Base-by-base conservation (phyloP, 225 moss, liverwort and hornwort genomes). In the Straminergon stramineum region DNA sequence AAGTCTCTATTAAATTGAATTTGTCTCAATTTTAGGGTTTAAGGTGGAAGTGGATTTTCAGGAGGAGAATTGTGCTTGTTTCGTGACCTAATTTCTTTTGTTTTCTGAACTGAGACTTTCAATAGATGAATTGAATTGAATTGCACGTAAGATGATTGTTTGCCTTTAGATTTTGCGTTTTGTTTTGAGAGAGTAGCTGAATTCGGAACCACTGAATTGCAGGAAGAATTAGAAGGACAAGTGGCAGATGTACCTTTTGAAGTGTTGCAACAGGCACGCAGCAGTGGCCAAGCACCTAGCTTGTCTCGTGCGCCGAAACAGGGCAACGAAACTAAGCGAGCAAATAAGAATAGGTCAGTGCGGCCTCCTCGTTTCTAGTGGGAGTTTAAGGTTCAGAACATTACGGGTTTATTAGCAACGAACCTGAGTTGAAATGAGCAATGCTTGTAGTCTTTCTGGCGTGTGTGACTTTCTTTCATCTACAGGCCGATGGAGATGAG, bases 401-500 rank as follows among this genome's bases (percentile, higher is more conserved):
- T 56, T 43, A 51, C 12, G 45, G n/a, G 37, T 30, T 61, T 60
- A 52, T 34, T 57, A 60, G 37, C 68, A 43, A 53, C 19, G 60
- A 74, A 41, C 23, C 63, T 71, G 63, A 61, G 66, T 71, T 90
- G 71, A 39, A 66, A 39, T 62, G 22, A 75, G 82, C 17, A 60
- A 61, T 52, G 19, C 10, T 81, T 75, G 32, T 52, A 43, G 55
- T 62, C 66, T 81, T 84, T 83, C 48, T 76, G 62, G 62, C 65
- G 18, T 85, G 70, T 62, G 26, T 85, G 58, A 88, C 55, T 87
- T 48, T 79, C 65, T 84, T 85, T 77, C 34, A n/a, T 85, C 14
- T 90, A 63, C 94, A 99, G 98, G 89, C 99, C 99, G 66, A 97
- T 99, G 97, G 99, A 99, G 80, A 83, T 96, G 32, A 95, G 92